phyloP scores from a whole-genome alignment of 345 rosid genomes.

The Rhodamnia argentea region DNA sequence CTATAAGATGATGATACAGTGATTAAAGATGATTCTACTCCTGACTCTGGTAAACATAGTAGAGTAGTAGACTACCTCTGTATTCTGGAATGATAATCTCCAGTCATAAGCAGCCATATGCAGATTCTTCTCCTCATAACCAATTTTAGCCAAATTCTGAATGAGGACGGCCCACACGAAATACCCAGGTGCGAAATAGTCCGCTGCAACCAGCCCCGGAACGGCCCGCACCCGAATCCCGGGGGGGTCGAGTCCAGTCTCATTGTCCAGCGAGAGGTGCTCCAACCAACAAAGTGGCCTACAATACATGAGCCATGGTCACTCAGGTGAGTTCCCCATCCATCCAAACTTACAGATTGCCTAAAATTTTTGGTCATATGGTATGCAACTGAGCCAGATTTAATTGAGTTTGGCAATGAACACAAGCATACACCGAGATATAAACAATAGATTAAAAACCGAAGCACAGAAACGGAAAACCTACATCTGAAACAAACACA shows the following conservation, averaged over 20 bases:
- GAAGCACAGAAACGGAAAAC: not conserved
- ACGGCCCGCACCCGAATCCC: conserved; percentile 55
- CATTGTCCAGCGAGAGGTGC: conserved; percentile 56
- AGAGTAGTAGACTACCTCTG: conserved; percentile 30
- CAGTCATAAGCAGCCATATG: conserved; percentile 66
- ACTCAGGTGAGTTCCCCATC: not conserved
- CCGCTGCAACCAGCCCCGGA: conserved; percentile 50
- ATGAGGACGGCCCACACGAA: conserved; percentile 73
- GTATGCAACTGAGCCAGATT: not conserved
- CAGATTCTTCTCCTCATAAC: conserved; percentile 66
- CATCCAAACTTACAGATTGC: not conserved
- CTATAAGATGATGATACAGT: not conserved
- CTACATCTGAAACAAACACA: not conserved
- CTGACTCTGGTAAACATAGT: not conserved
- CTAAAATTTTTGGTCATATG: not conserved
- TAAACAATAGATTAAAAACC: not conserved
- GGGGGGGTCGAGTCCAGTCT: conserved; percentile 74
- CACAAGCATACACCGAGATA: not conserved
- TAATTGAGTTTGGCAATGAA: not conserved
- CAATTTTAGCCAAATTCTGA: conserved; percentile 66
- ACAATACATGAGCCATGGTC: not conserved
- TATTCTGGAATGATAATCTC: conserved; percentile 60
- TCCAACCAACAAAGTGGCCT: conserved; percentile 75
- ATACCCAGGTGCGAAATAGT: conserved; percentile 49
- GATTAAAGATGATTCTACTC: not conserved